Evolutionary conservation across 805 yeast species (phyloP).

Genomic region (Candida dajiaensis): DNA sequence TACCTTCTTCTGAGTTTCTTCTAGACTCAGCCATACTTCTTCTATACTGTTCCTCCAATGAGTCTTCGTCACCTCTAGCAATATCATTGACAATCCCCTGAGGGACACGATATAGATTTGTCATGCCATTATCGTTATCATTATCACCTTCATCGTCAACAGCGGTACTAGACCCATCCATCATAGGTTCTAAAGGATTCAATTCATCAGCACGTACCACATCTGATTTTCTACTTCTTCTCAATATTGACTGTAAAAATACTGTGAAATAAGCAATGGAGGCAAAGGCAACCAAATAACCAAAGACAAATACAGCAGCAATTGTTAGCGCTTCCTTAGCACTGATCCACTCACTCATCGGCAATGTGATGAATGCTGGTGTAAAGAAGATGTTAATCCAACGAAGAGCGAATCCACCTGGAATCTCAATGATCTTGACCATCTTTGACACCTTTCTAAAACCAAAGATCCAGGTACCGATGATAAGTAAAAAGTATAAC

Average conservation of each 20-base stretch:
- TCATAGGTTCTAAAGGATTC: conserved; percentile 2
- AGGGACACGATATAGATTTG: conserved; percentile 11
- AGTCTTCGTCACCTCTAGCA: conserved; percentile 22
- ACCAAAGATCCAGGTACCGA: conserved; percentile 32
- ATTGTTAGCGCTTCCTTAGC: conserved; percentile 67
- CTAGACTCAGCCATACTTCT: conserved; percentile 10
- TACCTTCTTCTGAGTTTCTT: neutral
- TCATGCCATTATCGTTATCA: neutral
- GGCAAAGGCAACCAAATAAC: conserved; percentile 48
- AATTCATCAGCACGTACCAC: conserved; percentile 28
- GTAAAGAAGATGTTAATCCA: conserved; percentile 80
- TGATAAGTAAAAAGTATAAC: conserved; percentile 41
- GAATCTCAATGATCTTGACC: conserved; percentile 41
- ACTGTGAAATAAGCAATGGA: conserved; percentile 44
- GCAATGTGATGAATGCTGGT: conserved; percentile 69
- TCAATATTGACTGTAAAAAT: conserved; percentile 29
- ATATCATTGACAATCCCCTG: conserved; percentile 14
- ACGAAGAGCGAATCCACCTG: conserved; percentile 60
- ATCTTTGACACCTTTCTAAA: conserved; percentile 24
- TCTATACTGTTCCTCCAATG: conserved; percentile 16
- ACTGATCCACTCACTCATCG: conserved; percentile 58
- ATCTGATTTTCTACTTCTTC: conserved; percentile 15
- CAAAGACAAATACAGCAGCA: conserved; percentile 66
- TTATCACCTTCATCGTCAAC: conserved; percentile 1
- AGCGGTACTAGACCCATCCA: neutral